A percentile compares a stretch with the other conserved stretches of the same genome.
phyloP scores from a whole-genome alignment of 352 stramenopile species.

The Phytophthora lateralis region DNA sequence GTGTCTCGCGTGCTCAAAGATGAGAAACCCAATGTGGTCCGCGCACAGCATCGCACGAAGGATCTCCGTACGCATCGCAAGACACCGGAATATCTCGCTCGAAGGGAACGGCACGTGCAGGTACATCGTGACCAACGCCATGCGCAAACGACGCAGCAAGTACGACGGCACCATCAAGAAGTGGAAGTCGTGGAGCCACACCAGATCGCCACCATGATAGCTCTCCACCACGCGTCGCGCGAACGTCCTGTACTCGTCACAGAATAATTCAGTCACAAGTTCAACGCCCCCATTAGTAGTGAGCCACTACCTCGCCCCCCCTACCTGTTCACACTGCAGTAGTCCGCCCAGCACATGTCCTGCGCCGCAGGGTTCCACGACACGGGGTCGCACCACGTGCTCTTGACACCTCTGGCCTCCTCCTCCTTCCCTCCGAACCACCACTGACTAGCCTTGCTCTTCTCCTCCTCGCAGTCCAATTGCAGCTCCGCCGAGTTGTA shows the following conservation, averaged over 20 bases:
- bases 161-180: slow-evolving; percentile 98
- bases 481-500: slow-evolving; percentile 88
- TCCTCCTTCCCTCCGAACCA: slow-evolving; percentile 28
- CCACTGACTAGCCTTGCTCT: neutral
- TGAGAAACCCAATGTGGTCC: slow-evolving; percentile 93
- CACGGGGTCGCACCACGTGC: slow-evolving; percentile 59
- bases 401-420: slow-evolving; percentile 13
- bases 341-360: slow-evolving; percentile 79
- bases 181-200: slow-evolving; percentile 99
- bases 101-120: slow-evolving; percentile 98
- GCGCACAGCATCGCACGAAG: slow-evolving; percentile 90
- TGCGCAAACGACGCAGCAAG: slow-evolving; percentile 90
- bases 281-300: neutral
- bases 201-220: slow-evolving; percentile 84
- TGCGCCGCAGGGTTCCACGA: slow-evolving; percentile 84
- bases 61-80: slow-evolving; percentile 91
- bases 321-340: slow-evolving; percentile 75
- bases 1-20: slow-evolving; percentile 94
- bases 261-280: neutral
- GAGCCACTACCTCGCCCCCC: neutral
- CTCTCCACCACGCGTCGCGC: slow-evolving; percentile 64
- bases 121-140: slow-evolving; percentile 96
- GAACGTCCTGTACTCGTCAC: slow-evolving; percentile 37
- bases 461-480: slow-evolving; percentile 47
- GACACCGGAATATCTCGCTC: slow-evolving; percentile 98